Conservation (phyloP, 257 asterid species). For the Penstemon davidsonii region DNA sequence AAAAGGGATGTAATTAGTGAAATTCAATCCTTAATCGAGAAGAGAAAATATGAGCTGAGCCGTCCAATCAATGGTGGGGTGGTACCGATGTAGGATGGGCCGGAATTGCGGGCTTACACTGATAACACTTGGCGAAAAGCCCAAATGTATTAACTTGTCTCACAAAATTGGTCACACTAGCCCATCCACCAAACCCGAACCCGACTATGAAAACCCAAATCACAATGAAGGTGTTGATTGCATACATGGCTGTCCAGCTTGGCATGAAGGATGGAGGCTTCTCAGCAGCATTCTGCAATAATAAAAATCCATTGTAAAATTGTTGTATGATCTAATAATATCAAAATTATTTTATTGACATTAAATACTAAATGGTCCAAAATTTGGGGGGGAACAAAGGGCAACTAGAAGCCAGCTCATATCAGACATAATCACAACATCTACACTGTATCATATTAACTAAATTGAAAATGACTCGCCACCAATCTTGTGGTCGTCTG, state of each 20-base stretch:
- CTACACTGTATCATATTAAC: conserved; percentile 21
- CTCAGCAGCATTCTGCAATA: conserved; percentile 83
- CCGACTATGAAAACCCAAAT: conserved; percentile 66
- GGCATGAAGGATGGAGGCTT: conserved; percentile 78
- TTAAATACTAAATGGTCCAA: not conserved
- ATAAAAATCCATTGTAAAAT: not conserved
- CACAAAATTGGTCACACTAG: conserved; percentile 71
- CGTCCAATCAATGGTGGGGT: conserved; percentile 31
- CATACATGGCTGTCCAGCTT: conserved; percentile 83
- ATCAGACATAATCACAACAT: conserved; percentile 15
- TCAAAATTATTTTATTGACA: not conserved
- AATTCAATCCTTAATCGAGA: not conserved
- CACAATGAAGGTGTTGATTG: conserved; percentile 54
- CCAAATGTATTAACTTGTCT: conserved; percentile 74
- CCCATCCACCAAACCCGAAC: conserved; percentile 96
- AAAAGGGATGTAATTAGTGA: not conserved
- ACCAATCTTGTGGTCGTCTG: conserved; percentile 28
- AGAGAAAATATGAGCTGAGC: not conserved
- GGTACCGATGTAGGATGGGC: conserved; percentile 28
- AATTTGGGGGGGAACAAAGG: not conserved
- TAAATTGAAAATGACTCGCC: conserved; percentile 35
- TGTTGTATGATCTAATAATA: not conserved
- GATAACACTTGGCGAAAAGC: conserved; percentile 79
- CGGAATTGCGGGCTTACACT: conserved; percentile 55
- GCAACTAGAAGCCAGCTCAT: conserved; percentile 19